Base-by-base conservation (phyloP, 257 asterid species). In the Solanum megistacrolobum region DNA sequence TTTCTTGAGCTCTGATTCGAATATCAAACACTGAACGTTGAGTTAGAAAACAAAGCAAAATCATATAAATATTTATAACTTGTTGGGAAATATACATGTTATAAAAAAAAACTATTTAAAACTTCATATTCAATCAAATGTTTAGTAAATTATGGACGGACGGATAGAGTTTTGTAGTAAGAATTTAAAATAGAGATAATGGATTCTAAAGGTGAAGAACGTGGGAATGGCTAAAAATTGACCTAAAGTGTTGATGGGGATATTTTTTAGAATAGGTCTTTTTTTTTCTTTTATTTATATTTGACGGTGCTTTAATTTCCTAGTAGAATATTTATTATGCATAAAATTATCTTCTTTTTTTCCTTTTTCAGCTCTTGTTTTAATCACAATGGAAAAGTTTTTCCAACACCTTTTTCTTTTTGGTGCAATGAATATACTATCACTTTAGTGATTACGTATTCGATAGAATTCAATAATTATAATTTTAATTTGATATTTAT, bases 121-220 rank as follows among this genome's bases (percentile, higher is more conserved):
- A 34, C 3, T 9, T 20, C 12, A 4, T 20, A 1, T 5, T 3
- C 5, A 73, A 4, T 73, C 8, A 34, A 73, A 34, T 20, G 3
- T 34, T 0, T 2, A 3, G 8, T 73, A 8, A 73, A 34, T 1
- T 18, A 9, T 55, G 58, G 58, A 55, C n/a, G 9, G 1, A 9
- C 9, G 65, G 12, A 20, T 3, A 7, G 25, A 58, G 25, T 58
- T 0, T 20, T 58, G 25, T 55, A 55, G n/a, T 41, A 20, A 68
- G 84, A 81, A 21, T 35, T 25, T 65, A 27, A 32, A 31, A 71
- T 20, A 76, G 83, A 21, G 41, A 43, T 90, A 71, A 78, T 86
- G 91, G 88, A 89, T 89, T 88, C 85, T 91, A 90, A 92, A 90
- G 65, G 75, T 79, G 41, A 83, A 87, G 82, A 87, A 88, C 92